phyloP scores from a whole-genome alignment of 2,329 filamentous ascomycete genomes.

The Fusarium sulawesiense region DNA sequence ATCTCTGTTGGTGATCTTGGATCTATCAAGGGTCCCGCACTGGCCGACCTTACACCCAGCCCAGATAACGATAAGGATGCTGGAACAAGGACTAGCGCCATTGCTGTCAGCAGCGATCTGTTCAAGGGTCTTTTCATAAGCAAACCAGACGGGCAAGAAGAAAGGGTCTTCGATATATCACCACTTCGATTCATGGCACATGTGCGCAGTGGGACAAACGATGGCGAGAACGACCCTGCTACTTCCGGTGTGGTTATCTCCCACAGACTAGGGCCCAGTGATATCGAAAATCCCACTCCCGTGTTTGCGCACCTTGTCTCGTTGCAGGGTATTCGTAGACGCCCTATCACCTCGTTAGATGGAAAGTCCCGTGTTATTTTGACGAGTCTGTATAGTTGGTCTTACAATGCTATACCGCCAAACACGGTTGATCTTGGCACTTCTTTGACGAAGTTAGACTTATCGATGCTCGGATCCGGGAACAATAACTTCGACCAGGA shows the following conservation, averaged over 20 bases:
- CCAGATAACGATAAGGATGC: not conserved
- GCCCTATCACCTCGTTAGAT: rapidly evolving
- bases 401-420: not conserved
- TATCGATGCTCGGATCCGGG: not conserved
- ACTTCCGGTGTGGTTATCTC: not conserved
- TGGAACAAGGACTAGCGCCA: not conserved
- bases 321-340: not conserved
- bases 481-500: not conserved
- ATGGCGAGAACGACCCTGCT: rapidly evolving
- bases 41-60: not conserved
- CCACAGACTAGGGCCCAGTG: not conserved
- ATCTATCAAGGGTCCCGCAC: not conserved
- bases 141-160: no score
- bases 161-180: not conserved
- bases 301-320: not conserved
- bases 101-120: not conserved
- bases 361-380: not conserved
- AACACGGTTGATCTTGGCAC: not conserved
- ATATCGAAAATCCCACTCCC: not conserved
- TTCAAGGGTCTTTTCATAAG: not conserved
- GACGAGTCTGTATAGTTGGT: not conserved
- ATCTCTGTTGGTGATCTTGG: not conserved
- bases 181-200: not conserved
- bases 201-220: not conserved
- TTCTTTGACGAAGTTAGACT: not conserved